Evolutionary conservation across 257 asterid genomes (phyloP), one percentile per base, ranked within the genome.

Genomic region (Forsythia suspensa): DNA sequence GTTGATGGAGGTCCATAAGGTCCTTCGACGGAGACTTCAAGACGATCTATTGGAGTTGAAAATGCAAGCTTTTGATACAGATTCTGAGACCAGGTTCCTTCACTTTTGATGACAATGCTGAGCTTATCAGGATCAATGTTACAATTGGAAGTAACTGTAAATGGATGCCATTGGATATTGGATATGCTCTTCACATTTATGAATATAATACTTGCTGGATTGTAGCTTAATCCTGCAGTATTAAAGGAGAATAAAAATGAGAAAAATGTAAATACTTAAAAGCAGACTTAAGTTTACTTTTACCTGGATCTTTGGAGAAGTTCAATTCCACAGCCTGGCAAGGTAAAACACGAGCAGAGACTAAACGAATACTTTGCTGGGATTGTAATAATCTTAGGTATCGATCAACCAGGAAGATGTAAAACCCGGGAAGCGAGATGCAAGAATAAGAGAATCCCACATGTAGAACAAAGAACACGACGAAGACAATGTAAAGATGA

Each of bases 81-180:
- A 71, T 71, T 79, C 36, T 82, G 81, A 0, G 94, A 79, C 94
- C 94, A 89, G n/a, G 79, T 80, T 61, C 92, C 94, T 36, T 84
- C 81, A 77, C 84, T 66, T 78, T 82, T 88, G 72, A 88, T 76
- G 11, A 77, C 82, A 37, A 89, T 71, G 61, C 88, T 87, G 4
- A 89, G 79, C 63, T 41, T 78, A 37, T 86, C 79, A 3, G 78
- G 81, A 79, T 89, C 92, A 70, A 80, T 46, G 43, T 83, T 63
- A 16, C 80, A 38, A 76, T 48, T 89, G 5, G 92, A 89, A 67
- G 76, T 87, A 65, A 89, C 70, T 3, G 92, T 87, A 69, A 87
- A 89, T 8, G 90, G 94, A 83, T 89, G 94, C 94, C 92, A 89
- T 76, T 89, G 92, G 66, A 89, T 69, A 76, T 84, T 85, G 55